Evolutionary conservation across 257 asterid species (phyloP), one percentile per base, ranked within the genome.

Genomic region (Linderniella brevidens): DNA sequence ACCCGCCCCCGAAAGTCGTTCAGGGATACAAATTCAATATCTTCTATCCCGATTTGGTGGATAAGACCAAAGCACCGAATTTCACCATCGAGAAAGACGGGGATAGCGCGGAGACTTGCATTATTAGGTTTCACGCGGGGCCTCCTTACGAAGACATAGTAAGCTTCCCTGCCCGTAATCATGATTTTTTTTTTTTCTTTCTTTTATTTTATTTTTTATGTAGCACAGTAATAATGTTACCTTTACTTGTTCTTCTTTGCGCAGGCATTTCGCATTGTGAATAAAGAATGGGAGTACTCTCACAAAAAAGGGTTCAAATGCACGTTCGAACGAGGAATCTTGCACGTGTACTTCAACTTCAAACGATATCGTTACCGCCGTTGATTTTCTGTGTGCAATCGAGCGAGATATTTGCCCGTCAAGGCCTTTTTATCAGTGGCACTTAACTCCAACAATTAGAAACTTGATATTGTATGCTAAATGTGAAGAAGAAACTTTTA

Each of bases 81-180:
- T 85, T 69, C 62, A 61, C 74, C 40, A 81, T 85, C 4, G 93
- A 76, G 65, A 85, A 71, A 58, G 96, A 81, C 19, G 92, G 85
- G 9, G 93, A 85, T 39, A 72, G 82, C 41, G 58, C 61, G 1
- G 96, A 85, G 57, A 85, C 96, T 32, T 85, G 96, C 66, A 81
- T 76, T 60, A 74, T 85, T 42, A 68, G 74, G 48, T 76, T 85
- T 47, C 92, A 81, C 58, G 88, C 96, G 0, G 96, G 92, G 0
- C 96, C 96, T 1, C 96, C 96, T 29, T 85, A 85, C 4, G 92
- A 86, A 56, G 96, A 81, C 65, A 81, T 81, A 7, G 83, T 73
- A 70, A 66, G 88, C 61, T 38, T 17, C 65, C 58, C 40, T 29
- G 8, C 1, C 17, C 40, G 6, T 6, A 6, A 25, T 25, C 32